Conservation (phyloP, 345 rosid species). For the Carallia pectinifolia region DNA sequence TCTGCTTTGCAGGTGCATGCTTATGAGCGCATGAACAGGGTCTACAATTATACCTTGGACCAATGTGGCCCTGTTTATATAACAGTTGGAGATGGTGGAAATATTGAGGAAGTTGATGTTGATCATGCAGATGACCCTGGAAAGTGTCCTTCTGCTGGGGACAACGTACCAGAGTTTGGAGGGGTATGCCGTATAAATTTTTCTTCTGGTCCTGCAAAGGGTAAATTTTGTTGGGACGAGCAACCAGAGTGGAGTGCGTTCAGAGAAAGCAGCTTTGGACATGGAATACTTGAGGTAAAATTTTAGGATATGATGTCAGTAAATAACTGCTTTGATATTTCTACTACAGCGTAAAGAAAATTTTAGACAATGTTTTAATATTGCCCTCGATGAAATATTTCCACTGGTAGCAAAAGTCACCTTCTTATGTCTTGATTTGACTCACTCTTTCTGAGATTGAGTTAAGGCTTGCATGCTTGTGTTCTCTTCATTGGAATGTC, state of each 20-base stretch:
- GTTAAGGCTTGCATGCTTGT: no score
- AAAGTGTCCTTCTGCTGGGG: slow-evolving; percentile 66
- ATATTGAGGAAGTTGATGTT: slow-evolving; percentile 71
- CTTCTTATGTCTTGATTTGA: no score
- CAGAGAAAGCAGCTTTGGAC: slow-evolving; percentile 93
- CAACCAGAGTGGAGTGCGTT: slow-evolving; percentile 89
- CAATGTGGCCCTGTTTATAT: slow-evolving; percentile 75
- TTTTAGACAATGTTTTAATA: background rate
- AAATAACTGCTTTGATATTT: background rate
- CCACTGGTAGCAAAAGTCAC: no score
- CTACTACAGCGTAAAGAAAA: background rate
- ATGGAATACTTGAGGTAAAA: slow-evolving; percentile 75
- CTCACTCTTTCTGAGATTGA: no score
- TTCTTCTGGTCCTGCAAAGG: slow-evolving; percentile 73
- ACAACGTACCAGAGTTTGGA: slow-evolving; percentile 66
- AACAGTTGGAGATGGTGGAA: slow-evolving; percentile 87
- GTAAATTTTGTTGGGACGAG: slow-evolving; percentile 73
- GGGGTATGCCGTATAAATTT: slow-evolving; percentile 66
- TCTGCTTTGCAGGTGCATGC: slow-evolving; percentile 69
- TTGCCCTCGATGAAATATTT: no score
- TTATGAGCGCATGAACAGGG: slow-evolving; percentile 80
- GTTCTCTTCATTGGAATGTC: no score
- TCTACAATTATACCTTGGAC: slow-evolving; percentile 71
- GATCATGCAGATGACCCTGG: slow-evolving; percentile 74
- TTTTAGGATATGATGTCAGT: background rate